Evolutionary conservation across 768 basidiomycete genomes (phyloP).

Genomic region (Mycena floridula): DNA sequence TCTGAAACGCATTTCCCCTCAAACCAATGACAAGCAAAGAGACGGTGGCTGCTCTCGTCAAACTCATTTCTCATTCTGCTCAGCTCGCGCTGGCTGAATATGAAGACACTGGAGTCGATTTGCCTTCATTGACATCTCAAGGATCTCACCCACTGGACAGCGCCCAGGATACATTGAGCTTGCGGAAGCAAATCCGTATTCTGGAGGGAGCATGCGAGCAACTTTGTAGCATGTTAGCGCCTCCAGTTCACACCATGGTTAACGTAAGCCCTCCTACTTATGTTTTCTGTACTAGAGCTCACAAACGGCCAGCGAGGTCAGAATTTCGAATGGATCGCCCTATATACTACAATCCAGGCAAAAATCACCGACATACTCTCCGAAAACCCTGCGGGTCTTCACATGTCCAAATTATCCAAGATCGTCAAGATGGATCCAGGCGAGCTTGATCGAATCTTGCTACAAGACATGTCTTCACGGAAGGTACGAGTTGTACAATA

Average conservation of each 20-base stretch:
- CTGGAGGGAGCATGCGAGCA: conserved; percentile 17
- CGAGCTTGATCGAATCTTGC: conserved; percentile 6
- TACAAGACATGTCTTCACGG: too few species aligned
- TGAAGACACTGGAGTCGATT: conserved; percentile 4
- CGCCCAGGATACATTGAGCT: conserved; percentile 1
- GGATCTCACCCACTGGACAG: conserved; percentile 6
- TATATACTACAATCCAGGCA: conserved; percentile 1
- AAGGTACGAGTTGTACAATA: conserved; percentile 5
- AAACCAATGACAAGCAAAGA: too few species aligned
- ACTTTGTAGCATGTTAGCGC: conserved; percentile 12
- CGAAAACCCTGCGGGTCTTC: conserved; percentile 7
- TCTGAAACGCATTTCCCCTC: too few species aligned
- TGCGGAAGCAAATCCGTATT: conserved; percentile 10
- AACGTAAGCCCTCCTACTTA: conserved; percentile 10
- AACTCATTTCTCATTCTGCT: conserved; percentile 22
- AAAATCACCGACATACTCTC: conserved; percentile 1
- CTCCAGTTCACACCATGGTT: conserved; percentile 10
- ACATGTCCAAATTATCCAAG: conserved; percentile 5
- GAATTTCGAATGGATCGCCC: not conserved
- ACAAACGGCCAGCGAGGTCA: not conserved
- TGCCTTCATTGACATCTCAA: conserved; percentile 7
- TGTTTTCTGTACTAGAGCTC: too few species aligned
- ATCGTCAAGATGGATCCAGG: conserved; percentile 1
- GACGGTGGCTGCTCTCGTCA: too few species aligned
- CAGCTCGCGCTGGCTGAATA: conserved; percentile 12